Evolutionary conservation across 345 rosid genomes (phyloP), one percentile per base, ranked within the genome.

Genomic region (Brassica incana): DNA sequence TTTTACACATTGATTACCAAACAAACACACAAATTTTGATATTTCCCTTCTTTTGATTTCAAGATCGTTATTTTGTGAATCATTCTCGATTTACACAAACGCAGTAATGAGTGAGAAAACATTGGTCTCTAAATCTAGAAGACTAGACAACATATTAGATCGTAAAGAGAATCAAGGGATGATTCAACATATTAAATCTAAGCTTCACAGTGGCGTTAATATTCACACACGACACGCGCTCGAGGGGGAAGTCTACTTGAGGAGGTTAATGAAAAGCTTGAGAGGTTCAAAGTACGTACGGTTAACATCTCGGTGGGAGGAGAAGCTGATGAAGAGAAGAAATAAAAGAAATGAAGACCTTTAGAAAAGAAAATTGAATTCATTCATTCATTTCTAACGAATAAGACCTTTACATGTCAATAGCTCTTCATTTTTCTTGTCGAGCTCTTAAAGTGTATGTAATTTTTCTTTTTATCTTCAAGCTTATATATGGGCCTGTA

Each of bases 271-370:
- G 56, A 63, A 1, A 83, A 83, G 85, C 83, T 83, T 62, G 75
- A 67, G 63, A 77, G 85, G 56, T 83, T 83, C 78, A 83, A 83
- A 83, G 45, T 83, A 61, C 52, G 85, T 27, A 83, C 85, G 1
- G 80, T 83, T 61, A 77, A 67, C 29, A 35, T 74, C 27, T 52
- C 62, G 75, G 83, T 80, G 67, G 76, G 76, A 27, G 83, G 71
- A 80, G 75, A 74, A 7, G 74, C 8, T 73, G 79, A 63, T 0
- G 75, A 69, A 69, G 32, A 5, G 36, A 69, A 80, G 75, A 74
- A 79, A 74, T 74, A 60, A 79, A 72, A 20, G 12, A 58, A 27
- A 1, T 29, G 43, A 38, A 38, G 43, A 8, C 8, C 5, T 1
- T 38, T 12, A 48, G 20, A 50, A 15, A 5, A 9, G 11, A 14